phyloP scores from a whole-genome alignment of 2,329 filamentous ascomycete species.

The Scedosporium boydii region DNA sequence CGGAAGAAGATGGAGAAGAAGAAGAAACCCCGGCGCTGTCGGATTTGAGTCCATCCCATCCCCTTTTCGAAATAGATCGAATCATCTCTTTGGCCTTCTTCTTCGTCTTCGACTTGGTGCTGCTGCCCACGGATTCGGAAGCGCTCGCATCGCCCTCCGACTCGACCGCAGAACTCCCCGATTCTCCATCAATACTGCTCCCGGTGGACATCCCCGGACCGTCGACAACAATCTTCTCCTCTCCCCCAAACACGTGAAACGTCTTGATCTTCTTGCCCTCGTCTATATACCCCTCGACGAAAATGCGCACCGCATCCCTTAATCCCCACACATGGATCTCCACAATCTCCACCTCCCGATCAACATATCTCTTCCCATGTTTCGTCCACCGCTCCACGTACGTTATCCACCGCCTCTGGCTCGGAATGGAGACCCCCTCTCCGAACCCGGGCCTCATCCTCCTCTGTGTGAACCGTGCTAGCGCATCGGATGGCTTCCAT shows the following conservation, averaged over 20 bases:
- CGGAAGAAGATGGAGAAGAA: background rate
- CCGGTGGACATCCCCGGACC: conserved; percentile 38
- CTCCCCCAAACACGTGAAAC: conserved; percentile 69
- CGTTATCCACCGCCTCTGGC: conserved; percentile 75
- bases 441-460: conserved; percentile 88
- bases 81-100: background rate
- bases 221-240: conserved; percentile 62
- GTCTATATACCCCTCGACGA: conserved; percentile 77
- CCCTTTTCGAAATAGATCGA: background rate
- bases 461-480: conserved; percentile 59
- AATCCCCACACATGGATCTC: conserved; percentile 89
- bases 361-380: conserved; percentile 67
- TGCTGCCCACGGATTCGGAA: background rate
- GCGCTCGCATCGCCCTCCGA: background rate
- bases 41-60: background rate
- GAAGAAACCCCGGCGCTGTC: background rate
- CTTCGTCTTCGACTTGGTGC: background rate
- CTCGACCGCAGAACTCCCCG: background rate
- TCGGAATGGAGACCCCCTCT: conserved; percentile 83
- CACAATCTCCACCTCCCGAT: conserved; percentile 72
- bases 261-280: conserved; percentile 78
- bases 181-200: conserved; percentile 37
- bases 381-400: conserved; percentile 85
- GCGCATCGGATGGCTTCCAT: conserved; percentile 43
- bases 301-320: conserved; percentile 77